Evolutionary conservation across 352 stramenopile genomes (phyloP).

Genomic region (Phytophthora palmivora): DNA sequence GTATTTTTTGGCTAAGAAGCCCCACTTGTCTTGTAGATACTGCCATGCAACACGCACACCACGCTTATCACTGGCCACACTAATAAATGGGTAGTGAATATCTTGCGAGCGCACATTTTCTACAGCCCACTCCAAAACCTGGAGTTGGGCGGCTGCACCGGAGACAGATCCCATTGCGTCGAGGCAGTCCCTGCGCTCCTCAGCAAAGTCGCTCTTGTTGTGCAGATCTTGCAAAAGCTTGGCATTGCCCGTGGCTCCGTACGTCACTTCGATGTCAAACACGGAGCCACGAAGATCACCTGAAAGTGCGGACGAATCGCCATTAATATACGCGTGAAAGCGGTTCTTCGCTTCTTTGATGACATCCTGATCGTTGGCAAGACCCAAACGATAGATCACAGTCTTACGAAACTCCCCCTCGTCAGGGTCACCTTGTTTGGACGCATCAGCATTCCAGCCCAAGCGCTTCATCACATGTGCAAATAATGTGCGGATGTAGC

Average conservation of each 20-base stretch:
- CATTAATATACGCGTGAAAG: conserved; percentile 58
- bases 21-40: conserved; percentile 74
- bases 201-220: conserved; percentile 65
- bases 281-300: conserved; percentile 67
- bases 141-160: conserved; percentile 46
- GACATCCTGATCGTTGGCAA: conserved; percentile 54
- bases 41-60: conserved; percentile 69
- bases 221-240: conserved; percentile 72
- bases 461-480: conserved; percentile 57
- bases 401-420: conserved; percentile 74
- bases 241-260: conserved; percentile 48
- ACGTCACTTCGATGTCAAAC: conserved; percentile 55
- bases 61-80: conserved; percentile 56
- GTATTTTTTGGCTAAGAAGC: conserved; percentile 61
- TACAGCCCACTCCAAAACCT: conserved; percentile 82
- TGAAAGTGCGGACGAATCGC: conserved; percentile 51
- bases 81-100: conserved; percentile 55
- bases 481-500: conserved; percentile 65
- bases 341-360: conserved; percentile 63
- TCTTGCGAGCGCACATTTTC: conserved; percentile 75
- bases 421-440: conserved; percentile 37
- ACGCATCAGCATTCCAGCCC: conserved; percentile 52
- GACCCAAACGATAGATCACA: conserved; percentile 60
- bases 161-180: conserved; percentile 59
- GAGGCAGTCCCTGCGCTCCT: conserved; percentile 75